A percentile compares a stretch with the other conserved stretches of the same genome.
Conservation (phyloP, 257 asterid species). For the Nicotiana attenuata region DNA sequence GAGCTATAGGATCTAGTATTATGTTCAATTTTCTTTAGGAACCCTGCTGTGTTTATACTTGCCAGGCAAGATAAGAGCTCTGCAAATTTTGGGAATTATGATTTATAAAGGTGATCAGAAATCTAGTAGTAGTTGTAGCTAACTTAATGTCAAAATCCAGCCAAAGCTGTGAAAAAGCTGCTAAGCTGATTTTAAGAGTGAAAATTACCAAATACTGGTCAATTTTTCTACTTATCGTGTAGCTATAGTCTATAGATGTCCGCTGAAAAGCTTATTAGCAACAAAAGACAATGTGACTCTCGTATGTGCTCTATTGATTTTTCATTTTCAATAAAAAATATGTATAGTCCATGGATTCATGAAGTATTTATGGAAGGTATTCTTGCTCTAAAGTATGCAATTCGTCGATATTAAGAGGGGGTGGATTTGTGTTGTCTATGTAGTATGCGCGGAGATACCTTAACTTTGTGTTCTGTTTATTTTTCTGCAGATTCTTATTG, state of each 20-base stretch:
- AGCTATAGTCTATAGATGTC: no score
- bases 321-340: background rate
- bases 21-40: background rate
- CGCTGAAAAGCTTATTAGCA: background rate
- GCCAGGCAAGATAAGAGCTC: background rate
- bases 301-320: background rate
- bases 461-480: no score
- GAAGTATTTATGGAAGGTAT: no score
- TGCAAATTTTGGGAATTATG: background rate
- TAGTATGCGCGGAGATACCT: no score
- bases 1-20: background rate
- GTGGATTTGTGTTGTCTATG: no score
- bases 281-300: background rate
- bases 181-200: background rate
- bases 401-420: no score
- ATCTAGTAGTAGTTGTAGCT: background rate
- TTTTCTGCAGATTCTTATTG: no score
- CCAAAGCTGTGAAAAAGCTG: background rate
- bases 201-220: background rate
- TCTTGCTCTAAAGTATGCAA: no score
- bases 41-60: background rate
- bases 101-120: background rate
- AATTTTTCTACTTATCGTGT: background rate
- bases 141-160: background rate
- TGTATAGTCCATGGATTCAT: background rate